Base-by-base conservation (phyloP, 257 asterid genomes). In the Parsonsia alboflavescens region DNA sequence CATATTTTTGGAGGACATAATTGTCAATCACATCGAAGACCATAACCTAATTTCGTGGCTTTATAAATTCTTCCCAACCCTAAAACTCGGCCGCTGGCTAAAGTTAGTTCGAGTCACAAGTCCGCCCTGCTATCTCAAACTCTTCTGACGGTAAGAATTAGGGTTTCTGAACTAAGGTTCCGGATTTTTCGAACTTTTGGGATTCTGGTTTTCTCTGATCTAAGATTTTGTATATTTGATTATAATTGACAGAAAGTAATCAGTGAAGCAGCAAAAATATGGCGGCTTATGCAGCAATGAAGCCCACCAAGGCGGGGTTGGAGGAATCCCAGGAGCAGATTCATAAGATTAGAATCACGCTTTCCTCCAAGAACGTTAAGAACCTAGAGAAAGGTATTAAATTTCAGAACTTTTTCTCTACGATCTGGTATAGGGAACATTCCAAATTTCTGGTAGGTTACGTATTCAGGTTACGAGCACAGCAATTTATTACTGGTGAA, bases 341-440 rank as follows among this genome's bases (percentile, higher is more conserved):
- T 71, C 86, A 85, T 26, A 85, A 85, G 80, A 85, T 85, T 58
- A 76, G 89, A 24, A 85, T 82, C 84, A 85, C 89, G 13, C 84
- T 85, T 3, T 85, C 89, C 66, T 82, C 89, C 53, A 85, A 85
- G 69, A 76, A 82, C 63, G 86, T 85, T 6, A 83, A 83, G 77
- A 83, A 81, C 30, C 86, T 81, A 39, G 84, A 81, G 70, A 86
- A 84, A 63, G 88, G 86, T 84, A 11, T 10, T 17, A 36, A 36
- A 15, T 64, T 13, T 13, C 41, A 0, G 0, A 4, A 0, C 30
- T 30, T 1, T 3, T 4, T 45, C 1, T 62, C 2, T 0, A 13
- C 4, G 68, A 30, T 62, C 24, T 12, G 2, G 11, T 54, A 5
- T 21, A n/a, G 12, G 6, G 61, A n/a, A 0, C 33, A 30, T 33